A percentile compares a stretch with the other conserved stretches of the same genome.
phyloP scores from a whole-genome alignment of 2,329 filamentous ascomycete species.

The Cladosporium oxysporum region DNA sequence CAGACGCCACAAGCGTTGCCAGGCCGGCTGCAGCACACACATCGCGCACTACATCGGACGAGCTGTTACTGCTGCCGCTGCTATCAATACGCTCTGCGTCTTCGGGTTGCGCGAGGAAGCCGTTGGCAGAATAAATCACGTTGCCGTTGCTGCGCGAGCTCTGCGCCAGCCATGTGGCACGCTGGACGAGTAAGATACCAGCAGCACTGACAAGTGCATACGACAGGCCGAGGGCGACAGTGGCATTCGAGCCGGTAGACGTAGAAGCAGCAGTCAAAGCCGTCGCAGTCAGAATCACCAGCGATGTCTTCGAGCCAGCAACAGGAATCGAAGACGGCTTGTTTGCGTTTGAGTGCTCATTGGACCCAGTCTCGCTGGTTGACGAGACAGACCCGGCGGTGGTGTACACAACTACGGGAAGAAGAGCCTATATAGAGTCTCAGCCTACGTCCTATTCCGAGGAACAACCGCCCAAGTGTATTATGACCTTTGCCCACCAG shows the following conservation, averaged over 20 bases:
- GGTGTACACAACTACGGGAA: constrained; percentile 31
- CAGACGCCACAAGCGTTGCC: constrained; percentile 29
- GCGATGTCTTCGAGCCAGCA: constrained; percentile 31
- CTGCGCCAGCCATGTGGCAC: constrained; percentile 27
- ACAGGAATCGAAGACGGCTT: constrained; percentile 12
- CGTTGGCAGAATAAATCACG: constrained; percentile 34
- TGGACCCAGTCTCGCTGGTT: constrained; percentile 24
- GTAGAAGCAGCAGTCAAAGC: constrained; percentile 40
- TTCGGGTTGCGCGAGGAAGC: constrained; percentile 19
- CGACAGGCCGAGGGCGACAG: constrained; percentile 44
- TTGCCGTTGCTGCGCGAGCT: constrained; percentile 29
- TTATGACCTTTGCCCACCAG: constrained; percentile 49
- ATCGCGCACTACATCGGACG: constrained; percentile 31
- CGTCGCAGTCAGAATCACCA: constrained; percentile 40
- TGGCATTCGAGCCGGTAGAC: constrained; percentile 38
- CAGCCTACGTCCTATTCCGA: constrained; percentile 27
- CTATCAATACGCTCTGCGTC: constrained; percentile 38
- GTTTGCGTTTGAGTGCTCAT: constrained; percentile 11
- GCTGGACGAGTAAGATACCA: constrained; percentile 45
- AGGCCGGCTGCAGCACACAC: constrained; percentile 32
- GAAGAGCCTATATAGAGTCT: constrained; percentile 31
- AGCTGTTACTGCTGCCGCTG: constrained; percentile 24
- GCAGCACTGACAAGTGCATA: constrained; percentile 44
- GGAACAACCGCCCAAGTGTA: constrained; percentile 11
- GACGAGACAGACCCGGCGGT: not conserved